Conservation (phyloP, 208 protist species). For the Novymonas esmeraldas region DNA sequence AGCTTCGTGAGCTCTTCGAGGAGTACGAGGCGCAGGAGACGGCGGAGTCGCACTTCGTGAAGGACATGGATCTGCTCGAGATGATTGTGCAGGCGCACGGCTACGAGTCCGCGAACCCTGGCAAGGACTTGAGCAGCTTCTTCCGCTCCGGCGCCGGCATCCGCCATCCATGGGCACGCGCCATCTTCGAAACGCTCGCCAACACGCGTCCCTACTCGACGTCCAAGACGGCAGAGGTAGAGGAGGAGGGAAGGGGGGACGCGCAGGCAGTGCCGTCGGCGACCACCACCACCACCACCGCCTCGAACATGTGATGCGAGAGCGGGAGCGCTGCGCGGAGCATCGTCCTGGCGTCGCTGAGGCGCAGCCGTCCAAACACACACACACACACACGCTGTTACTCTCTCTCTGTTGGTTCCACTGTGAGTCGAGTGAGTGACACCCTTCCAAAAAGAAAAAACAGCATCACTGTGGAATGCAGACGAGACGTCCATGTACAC, state of each 20-base stretch:
- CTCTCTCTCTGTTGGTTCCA: no score
- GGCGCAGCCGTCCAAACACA: no score
- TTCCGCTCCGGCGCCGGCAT: constrained; percentile 76
- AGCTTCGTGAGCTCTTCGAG: constrained; percentile 72
- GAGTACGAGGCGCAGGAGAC: constrained; percentile 91
- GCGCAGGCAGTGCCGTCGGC: constrained; percentile 14
- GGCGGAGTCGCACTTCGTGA: constrained; percentile 84
- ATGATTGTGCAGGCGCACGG: constrained; percentile 92
- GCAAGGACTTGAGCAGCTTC: constrained; percentile 79
- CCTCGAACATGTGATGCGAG: constrained; percentile 3
- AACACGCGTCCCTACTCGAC: constrained; percentile 40
- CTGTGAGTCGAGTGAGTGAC: no score
- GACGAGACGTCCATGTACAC: no score
- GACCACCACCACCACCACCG: no score
- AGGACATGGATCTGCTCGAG: constrained; percentile 93
- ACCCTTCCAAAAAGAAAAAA: no score
- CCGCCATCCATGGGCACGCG: constrained; percentile 71
- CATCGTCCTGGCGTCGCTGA: no score
- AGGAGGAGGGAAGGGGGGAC: constrained; percentile 7
- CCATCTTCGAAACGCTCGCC: constrained; percentile 69
- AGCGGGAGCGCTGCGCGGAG: no score
- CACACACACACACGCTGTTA: no score
- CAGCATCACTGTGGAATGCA: no score
- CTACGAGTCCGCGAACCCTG: constrained; percentile 77
- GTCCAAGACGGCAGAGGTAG: constrained; percentile 11